Evolutionary conservation across 345 rosid species (phyloP).

Genomic region (Erysimum cheiranthoides): DNA sequence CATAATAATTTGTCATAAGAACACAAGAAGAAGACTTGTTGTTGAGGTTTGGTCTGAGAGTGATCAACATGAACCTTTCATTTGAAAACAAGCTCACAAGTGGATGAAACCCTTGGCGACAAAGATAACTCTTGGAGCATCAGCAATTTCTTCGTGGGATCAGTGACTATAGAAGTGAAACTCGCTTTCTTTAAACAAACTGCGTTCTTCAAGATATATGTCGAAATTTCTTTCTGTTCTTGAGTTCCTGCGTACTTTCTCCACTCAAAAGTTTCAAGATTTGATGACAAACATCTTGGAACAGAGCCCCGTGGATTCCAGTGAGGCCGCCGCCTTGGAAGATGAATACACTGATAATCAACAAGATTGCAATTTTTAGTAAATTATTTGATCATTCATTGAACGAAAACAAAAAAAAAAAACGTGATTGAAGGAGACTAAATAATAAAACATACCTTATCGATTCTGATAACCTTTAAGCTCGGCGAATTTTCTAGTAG

Average conservation of each 20-base stretch:
- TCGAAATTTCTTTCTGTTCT: conserved; percentile 31
- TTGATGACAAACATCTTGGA: conserved; percentile 20
- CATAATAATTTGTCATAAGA: conserved; percentile 8
- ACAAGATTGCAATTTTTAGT: neutral
- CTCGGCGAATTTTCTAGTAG: conserved; percentile 31
- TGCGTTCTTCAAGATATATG: conserved; percentile 29
- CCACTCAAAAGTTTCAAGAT: conserved; percentile 38
- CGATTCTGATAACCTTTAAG: conserved; percentile 31
- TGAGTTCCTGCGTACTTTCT: conserved; percentile 5
- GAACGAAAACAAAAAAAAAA: no score
- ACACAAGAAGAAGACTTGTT: conserved; percentile 5
- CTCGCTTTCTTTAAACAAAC: conserved; percentile 20
- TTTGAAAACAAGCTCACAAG: conserved; percentile 32
- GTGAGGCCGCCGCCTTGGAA: neutral
- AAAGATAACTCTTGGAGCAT: conserved; percentile 26
- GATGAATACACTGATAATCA: conserved; percentile 23
- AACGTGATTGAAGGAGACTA: neutral
- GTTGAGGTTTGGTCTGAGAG: conserved; percentile 11
- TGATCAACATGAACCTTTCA: conserved; percentile 10
- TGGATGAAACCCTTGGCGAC: conserved; percentile 29
- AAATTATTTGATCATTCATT: neutral
- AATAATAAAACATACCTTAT: conserved; percentile 9
- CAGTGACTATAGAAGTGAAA: neutral
- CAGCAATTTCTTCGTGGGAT: conserved; percentile 1
- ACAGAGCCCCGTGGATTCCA: conserved; percentile 31